Base-by-base conservation (phyloP, 257 asterid genomes). In the Nicotiana tomentosiformis region DNA sequence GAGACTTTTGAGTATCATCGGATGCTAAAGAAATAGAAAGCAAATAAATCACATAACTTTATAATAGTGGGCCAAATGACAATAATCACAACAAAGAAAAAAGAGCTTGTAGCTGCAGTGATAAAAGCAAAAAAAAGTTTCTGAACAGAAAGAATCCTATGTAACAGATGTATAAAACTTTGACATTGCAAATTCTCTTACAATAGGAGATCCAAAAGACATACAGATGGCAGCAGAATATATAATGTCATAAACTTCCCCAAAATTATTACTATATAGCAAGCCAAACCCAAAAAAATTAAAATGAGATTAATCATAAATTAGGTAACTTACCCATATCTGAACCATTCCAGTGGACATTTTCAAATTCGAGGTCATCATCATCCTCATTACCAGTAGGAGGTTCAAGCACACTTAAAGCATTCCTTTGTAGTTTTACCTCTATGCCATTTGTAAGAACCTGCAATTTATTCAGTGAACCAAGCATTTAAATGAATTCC, bases 311-410 rank as follows among this genome's bases (percentile, higher is more conserved):
- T 61, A 23, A 81, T 65, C 60, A 32, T 1, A 62, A 20, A 46
- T 33, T 17, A 53, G 39, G 18, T 30, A 9, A 60, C 90, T 90
- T 84, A 87, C 96, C 94, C 86, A 86, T 82, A 83, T 88, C 93
- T 8, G 94, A 89, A 80, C 85, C 87, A 82, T 92, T 92, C 95
- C 98, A 93, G 35, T 85, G 99, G 16, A 85, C 84, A 77, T 90
- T 90, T 80, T 94, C 98, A 23, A 91, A 90, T 82, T 92, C 97
- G 43, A 90, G 84, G 69, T 93, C 97, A 43, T 90, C 95, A 5
- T 94, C 97, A 15, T 93, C 99, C 83, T 96, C 99, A 7, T 94
- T 93, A 10, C 99, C 99, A 35, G 96, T 94, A 5, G 98, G 98
- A 83, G 95, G 88, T 90, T 96, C 99, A 10, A 96, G 57, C 62